Conservation (phyloP, 257 asterid genomes). For the Nicotiana paniculata region DNA sequence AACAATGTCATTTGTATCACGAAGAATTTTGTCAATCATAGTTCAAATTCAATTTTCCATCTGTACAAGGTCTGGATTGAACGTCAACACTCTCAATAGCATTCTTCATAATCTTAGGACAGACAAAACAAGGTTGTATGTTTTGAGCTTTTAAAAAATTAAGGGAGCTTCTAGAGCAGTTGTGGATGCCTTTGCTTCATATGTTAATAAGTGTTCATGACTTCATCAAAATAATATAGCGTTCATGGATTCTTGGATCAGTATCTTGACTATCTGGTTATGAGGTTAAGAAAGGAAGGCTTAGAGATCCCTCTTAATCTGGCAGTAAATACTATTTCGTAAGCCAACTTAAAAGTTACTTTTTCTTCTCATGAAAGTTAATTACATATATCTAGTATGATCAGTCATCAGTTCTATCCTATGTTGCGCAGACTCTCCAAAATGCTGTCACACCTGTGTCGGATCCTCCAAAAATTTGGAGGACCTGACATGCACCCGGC, state of each 20-base stretch:
- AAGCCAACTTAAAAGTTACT: neutral
- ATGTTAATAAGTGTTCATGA: neutral
- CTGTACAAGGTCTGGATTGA: neutral
- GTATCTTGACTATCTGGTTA: neutral
- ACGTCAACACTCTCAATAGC: neutral
- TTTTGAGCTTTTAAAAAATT: neutral
- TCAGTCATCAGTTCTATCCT: neutral
- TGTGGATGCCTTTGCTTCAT: neutral
- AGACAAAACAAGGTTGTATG: neutral
- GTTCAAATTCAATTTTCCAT: neutral
- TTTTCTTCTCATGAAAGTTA: neutral
- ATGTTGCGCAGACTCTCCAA: no score
- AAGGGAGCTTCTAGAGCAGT: constrained; percentile 1
- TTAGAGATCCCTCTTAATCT: neutral
- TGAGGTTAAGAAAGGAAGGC: neutral
- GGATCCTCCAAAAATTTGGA: no score
- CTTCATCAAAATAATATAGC: neutral
- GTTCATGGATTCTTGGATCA: neutral
- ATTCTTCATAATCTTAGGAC: neutral
- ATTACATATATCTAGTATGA: neutral
- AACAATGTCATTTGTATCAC: neutral
- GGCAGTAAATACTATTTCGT: neutral
- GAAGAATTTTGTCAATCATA: neutral
- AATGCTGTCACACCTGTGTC: no score
- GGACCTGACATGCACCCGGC: no score